A percentile compares a stretch with the other conserved stretches of the same genome.
These are phyloP conservation scores for Blastosporella zonata DNA, from an alignment of 1,284 basidiomycete species.

Conservation along the genomic window DNA sequence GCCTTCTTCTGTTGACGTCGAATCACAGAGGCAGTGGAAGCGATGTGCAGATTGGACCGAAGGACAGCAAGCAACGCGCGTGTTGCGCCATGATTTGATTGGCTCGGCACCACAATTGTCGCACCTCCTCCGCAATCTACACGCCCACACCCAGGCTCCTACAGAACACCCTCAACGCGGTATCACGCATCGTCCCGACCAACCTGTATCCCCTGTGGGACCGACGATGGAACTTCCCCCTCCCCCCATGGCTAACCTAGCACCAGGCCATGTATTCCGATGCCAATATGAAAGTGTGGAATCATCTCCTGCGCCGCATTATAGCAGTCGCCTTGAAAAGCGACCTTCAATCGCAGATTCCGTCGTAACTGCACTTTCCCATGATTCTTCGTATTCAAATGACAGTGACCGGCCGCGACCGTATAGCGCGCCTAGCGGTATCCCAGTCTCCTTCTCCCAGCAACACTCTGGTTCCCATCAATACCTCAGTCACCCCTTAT, in stretches of 20 bases:
- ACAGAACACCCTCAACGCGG: constrained; percentile 12
- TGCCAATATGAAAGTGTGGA: constrained; percentile 13
- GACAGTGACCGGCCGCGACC: constrained; percentile 15
- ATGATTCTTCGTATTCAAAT: constrained; percentile 13
- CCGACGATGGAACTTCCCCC: constrained; percentile 40
- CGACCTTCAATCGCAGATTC: constrained; percentile 16
- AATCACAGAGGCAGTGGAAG: constrained; percentile 53
- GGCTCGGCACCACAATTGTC: constrained; percentile 63
- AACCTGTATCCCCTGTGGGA: constrained; percentile 22
- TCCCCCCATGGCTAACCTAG: constrained; percentile 33
- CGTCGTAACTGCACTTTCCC: constrained; percentile 11
- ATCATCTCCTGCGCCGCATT: constrained; percentile 11
- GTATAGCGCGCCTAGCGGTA: constrained; percentile 14
- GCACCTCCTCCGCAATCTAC: constrained; percentile 53
- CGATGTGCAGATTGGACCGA: constrained; percentile 77
- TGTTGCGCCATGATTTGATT: constrained; percentile 63
- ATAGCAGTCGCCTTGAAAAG: constrained; percentile 12
- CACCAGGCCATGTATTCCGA: constrained; percentile 16
- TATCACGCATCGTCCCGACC: constrained; percentile 28
- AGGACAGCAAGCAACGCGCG: constrained; percentile 62
- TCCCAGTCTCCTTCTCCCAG: constrained; percentile 14
- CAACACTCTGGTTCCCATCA: constrained; percentile 9
- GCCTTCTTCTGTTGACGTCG: constrained; percentile 29
- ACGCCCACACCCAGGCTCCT: constrained; percentile 24
- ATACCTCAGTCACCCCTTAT: constrained; percentile 5